Base-by-base conservation (phyloP, 306 rosid genomes). In the Trifolium pratense region DNA sequence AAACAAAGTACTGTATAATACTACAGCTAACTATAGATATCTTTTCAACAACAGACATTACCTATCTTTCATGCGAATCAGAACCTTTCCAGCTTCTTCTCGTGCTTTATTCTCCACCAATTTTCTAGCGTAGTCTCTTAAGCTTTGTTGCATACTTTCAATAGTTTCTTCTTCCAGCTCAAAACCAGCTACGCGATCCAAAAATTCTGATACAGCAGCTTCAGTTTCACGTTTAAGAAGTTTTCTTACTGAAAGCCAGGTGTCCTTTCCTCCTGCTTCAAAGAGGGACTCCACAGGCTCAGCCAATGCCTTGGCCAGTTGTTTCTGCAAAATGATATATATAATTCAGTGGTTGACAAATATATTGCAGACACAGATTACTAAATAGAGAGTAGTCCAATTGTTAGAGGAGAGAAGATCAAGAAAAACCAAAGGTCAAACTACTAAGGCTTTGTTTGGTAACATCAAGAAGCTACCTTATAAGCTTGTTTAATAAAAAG, bases 51-150 rank as follows among this genome's bases (percentile, higher is more conserved):
- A 29, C 32, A 32, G 45, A 31, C 31, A 29, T 76, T 87, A 93
- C 97, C 94, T 86, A 80, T 93, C 97, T 84, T 93, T 93, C 96
- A 93, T 93, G 82, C 71, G 88, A 71, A 88, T 86, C 84, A 91
- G 77, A 80, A 83, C 85, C 74, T 87, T 89, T 43, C 89, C 91
- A 73, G 96, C 90, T 81, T 88, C 98, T 76, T 89, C 96, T 76
- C 89, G 81, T 84, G 90, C 96, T 78, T 86, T 93, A 66, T 67
- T 83, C 75, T 89, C 94, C 46, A 93, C 97, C 75, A 93, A 52
- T 64, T 81, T 83, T 87, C 90, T 88, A 55, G 92, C 92, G 74
- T 82, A 79, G 66, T 81, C 90, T 78, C 82, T 81, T 66, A 93
- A 77, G 76, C 78, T 61, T 73, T 76, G 84, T 26, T 74, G 70